phyloP scores from a whole-genome alignment of 2,329 filamentous ascomycete species.

The Arthrinium phaeospermum region DNA sequence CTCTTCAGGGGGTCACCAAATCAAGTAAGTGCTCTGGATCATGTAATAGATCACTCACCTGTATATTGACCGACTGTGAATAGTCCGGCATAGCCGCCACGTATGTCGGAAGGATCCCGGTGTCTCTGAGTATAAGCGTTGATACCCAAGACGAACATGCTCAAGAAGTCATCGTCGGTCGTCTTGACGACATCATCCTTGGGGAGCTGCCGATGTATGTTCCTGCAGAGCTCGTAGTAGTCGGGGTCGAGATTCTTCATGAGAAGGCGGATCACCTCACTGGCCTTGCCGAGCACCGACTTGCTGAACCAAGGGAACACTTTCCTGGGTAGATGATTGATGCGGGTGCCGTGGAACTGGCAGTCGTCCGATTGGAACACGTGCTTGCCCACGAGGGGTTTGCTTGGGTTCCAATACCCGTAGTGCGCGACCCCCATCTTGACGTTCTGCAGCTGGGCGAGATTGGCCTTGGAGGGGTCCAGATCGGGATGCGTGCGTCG shows the following conservation, averaged over 20 bases:
- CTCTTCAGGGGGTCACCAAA: background rate
- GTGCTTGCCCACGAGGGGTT: background rate
- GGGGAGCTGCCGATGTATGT: background rate
- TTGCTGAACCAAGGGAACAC: conserved; percentile 15
- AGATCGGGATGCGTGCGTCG: conserved; percentile 24
- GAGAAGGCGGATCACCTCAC: conserved; percentile 21
- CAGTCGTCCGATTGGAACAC: background rate
- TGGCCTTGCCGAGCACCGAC: conserved; percentile 20
- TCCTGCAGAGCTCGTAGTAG: conserved; percentile 12
- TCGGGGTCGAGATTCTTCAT: conserved; percentile 20
- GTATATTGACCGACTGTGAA: conserved; percentile 23
- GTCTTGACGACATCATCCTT: background rate
- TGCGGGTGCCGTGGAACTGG: background rate
- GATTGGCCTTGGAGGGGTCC: conserved; percentile 24
- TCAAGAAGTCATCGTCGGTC: conserved; percentile 8
- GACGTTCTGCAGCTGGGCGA: conserved; percentile 23
- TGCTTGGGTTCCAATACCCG: conserved; percentile 22
- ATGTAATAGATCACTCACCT: background rate
- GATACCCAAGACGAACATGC: conserved; percentile 17
- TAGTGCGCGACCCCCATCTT: conserved; percentile 27
- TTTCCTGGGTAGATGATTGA: background rate
- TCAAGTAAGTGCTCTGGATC: background rate
- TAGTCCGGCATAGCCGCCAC: conserved; percentile 20
- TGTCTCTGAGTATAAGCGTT: conserved; percentile 21
- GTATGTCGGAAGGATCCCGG: conserved; percentile 21